These are phyloP conservation scores for Fusarium sacchari DNA, from an alignment of 2,329 filamentous ascomycete genomes.

Conservation along the genomic window DNA sequence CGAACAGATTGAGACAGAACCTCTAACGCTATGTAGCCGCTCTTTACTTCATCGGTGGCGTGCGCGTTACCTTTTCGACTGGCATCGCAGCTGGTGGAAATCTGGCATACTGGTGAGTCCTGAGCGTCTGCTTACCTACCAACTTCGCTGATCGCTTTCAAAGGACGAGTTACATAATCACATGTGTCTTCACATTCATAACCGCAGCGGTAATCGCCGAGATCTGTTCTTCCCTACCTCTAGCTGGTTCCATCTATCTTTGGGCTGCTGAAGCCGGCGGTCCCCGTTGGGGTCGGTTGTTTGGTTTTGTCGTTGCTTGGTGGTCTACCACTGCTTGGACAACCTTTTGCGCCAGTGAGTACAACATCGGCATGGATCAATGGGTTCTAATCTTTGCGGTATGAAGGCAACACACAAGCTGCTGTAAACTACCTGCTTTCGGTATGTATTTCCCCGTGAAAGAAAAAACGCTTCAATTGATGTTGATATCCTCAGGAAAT, in stretches of 20 bases:
- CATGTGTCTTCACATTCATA: neutral
- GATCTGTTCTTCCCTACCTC: neutral
- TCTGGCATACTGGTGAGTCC: neutral
- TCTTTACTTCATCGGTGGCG: neutral
- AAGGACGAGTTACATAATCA: neutral
- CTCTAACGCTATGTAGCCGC: neutral
- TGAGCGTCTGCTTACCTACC: too few relatives aligned
- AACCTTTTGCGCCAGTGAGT: neutral
- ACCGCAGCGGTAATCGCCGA: neutral
- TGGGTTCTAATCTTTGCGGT: neutral
- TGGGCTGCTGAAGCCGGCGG: slow-evolving; percentile 6
- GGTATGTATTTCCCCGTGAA: neutral
- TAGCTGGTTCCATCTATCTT: neutral
- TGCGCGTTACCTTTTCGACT: neutral
- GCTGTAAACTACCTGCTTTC: slow-evolving; percentile 2
- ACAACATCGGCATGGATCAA: fast-evolving
- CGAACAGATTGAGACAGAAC: too few relatives aligned
- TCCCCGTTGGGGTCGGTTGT: neutral
- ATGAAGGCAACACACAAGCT: neutral
- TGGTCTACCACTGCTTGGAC: neutral
- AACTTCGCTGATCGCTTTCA: neutral
- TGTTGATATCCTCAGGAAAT: neutral
- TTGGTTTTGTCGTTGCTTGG: slow-evolving; percentile 2
- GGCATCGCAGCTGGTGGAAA: neutral
- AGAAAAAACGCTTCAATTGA: too few relatives aligned